Evolutionary conservation across 192 early-diverging fungal genomes (phyloP).

Genomic region (Coemansia sp.): DNA sequence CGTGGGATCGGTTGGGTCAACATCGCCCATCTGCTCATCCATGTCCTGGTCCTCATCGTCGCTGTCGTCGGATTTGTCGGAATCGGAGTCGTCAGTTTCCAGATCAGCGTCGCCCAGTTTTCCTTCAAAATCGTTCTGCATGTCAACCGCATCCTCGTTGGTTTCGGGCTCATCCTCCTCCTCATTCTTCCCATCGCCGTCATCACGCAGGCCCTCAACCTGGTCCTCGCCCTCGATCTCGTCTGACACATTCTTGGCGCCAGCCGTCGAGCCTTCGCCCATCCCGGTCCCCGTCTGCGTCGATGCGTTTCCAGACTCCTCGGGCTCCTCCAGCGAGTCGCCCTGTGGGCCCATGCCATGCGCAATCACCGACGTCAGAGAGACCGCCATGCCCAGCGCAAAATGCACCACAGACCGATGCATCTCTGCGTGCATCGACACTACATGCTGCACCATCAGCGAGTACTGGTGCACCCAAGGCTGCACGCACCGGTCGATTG

Average conservation of each 20-base stretch:
- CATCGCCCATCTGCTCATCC: constrained; percentile 91
- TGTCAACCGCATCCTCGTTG: constrained; percentile 91
- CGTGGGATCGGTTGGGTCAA: constrained; percentile 83
- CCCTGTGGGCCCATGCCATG: constrained; percentile 89
- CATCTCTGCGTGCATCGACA: constrained; percentile 56
- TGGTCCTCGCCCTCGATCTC: constrained; percentile 98
- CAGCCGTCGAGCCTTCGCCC: constrained; percentile 87
- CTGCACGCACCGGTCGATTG: constrained; percentile 15
- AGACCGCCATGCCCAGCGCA: constrained; percentile 28
- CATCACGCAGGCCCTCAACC: constrained; percentile 85
- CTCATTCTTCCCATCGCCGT: constrained; percentile 56
- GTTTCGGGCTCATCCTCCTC: constrained; percentile 61
- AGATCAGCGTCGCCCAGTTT: constrained; percentile 84
- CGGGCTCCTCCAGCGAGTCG: constrained; percentile 61
- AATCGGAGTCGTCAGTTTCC: constrained; percentile 71
- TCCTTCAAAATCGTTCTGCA: constrained; percentile 97
- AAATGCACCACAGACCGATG: constrained; percentile 77
- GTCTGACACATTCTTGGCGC: constrained; percentile 91
- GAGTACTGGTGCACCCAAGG: constrained; percentile 47
- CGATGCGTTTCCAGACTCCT: constrained; percentile 21
- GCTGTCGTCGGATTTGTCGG: constrained; percentile 61
- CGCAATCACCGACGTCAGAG: constrained; percentile 61
- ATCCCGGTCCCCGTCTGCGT: constrained; percentile 72
- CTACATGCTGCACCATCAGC: constrained; percentile 55
- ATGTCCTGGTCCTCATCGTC: constrained; percentile 71